These are phyloP conservation scores for Tylopilus subfusipes DNA, from an alignment of 768 basidiomycete species.

Conservation along the genomic window DNA sequence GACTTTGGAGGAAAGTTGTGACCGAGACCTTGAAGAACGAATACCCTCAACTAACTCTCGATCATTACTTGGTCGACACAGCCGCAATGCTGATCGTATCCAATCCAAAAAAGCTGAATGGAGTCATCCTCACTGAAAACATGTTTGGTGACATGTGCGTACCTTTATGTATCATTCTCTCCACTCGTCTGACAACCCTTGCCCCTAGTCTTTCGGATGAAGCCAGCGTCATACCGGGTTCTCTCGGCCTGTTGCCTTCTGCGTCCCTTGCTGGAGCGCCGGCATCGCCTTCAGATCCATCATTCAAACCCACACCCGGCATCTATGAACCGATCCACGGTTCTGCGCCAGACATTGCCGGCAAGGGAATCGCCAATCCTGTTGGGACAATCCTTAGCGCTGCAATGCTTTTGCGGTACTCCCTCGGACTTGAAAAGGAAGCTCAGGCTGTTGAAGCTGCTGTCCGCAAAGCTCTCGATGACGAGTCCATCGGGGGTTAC, in stretches of 20 bases:
- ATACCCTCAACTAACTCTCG: slow-evolving; percentile 81
- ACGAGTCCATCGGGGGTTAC: slow-evolving; percentile 59
- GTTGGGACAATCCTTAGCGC: slow-evolving; percentile 93
- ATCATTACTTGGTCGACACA: slow-evolving; percentile 93
- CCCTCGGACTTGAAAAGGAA: slow-evolving; percentile 81
- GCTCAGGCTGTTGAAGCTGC: slow-evolving; percentile 85
- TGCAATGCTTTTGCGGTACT: slow-evolving; percentile 92
- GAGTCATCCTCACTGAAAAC: slow-evolving; percentile 93
- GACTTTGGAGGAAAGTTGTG: slow-evolving; percentile 93
- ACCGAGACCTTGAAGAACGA: slow-evolving; percentile 79
- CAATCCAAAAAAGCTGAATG: slow-evolving; percentile 89
- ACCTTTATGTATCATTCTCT: not conserved
- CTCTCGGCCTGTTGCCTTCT: slow-evolving; percentile 92
- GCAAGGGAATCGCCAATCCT: slow-evolving; percentile 89
- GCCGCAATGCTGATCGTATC: slow-evolving; percentile 95
- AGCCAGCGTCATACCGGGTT: slow-evolving; percentile 95
- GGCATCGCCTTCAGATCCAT: slow-evolving; percentile 45
- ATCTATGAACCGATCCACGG: slow-evolving; percentile 98
- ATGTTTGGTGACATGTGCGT: slow-evolving; percentile 96
- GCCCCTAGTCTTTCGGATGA: slow-evolving; percentile 85
- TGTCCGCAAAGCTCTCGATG: slow-evolving; percentile 87
- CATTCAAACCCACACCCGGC: slow-evolving; percentile 77
- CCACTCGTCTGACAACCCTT: not conserved
- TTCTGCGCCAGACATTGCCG: slow-evolving; percentile 95
- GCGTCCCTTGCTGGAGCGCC: slow-evolving; percentile 93